Base-by-base conservation (phyloP, 106 monocot genomes). In the Apostasia shenzhenica region DNA sequence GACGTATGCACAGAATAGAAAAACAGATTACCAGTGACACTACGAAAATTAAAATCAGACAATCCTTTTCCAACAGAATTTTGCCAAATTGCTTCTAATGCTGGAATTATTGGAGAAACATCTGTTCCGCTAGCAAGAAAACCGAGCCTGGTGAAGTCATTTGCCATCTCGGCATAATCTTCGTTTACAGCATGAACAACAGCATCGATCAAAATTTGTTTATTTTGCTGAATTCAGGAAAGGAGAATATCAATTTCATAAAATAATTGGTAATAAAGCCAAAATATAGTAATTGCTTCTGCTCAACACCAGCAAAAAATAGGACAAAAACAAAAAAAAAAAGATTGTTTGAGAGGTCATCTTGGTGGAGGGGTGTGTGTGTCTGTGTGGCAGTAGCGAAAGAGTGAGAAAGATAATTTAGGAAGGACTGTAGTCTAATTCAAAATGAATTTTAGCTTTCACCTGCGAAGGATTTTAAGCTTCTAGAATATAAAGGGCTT, bases 111-210 rank as follows among this genome's bases (percentile, higher is more conserved):
- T 14, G 97, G 97, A 65, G 92, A 54, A 46, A 99, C 97, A 74
- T 99, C 97, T 3, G 90, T 99, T 77, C 90, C 97, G 74, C 86
- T 90, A 59, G 97, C 89, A 73, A 99, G 97, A 60, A 99, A 99
- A 26, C 97, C 97, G 68, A 99, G 97, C 76, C 97, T 86, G 7
- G 93, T 99, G 78, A 99, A 99, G 80, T 99, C 97, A 85, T 99
- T 99, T 63, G 97, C 97, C 97, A 99, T 99, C 80, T 99, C 97
- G 73, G 73, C 92, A 81, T 99, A 99, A 75, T 99, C 97, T 88
- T 99, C 97, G 71, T 99, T 99, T 57, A 99, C 93, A 75, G 97
- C 97, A 81, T 99, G 97, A 41, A 99, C 97, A 77, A 99, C 90
- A 65, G 97, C 97, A 85, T 99, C 97, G 52, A 93, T 93, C 64